Percentiles rank a stretch among this genome's conserved stretches.
Evolutionary conservation across 306 rosid genomes (phyloP).

Genomic region (Quercus cerris): DNA sequence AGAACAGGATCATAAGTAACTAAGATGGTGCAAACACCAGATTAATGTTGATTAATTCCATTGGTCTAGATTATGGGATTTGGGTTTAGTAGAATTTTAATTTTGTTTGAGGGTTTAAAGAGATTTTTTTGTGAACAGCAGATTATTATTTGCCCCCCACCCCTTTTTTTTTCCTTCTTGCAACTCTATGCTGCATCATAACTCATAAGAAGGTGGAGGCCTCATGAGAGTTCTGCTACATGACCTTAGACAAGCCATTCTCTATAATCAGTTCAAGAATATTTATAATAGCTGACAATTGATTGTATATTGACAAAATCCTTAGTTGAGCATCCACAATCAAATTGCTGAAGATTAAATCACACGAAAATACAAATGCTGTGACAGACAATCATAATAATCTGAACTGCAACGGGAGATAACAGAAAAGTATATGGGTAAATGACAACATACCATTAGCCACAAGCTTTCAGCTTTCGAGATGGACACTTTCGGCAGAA

Average conservation of each 20-base stretch:
- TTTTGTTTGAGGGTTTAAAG: too few relatives aligned
- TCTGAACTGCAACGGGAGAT: background rate
- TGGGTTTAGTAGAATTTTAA: too few relatives aligned
- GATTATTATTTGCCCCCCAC: too few relatives aligned
- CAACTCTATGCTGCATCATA: too few relatives aligned
- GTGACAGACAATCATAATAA: background rate
- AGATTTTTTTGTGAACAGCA: too few relatives aligned
- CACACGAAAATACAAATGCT: background rate
- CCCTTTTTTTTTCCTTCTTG: too few relatives aligned
- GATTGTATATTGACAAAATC: background rate
- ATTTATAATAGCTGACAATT: background rate
- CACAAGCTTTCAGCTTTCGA: slow-evolving; percentile 78
- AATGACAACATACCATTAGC: slow-evolving; percentile 60
- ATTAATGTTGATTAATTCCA: too few relatives aligned
- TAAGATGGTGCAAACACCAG: background rate
- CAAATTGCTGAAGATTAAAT: background rate
- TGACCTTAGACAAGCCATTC: background rate
- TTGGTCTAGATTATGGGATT: too few relatives aligned
- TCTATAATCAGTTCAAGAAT: background rate
- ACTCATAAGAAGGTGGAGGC: background rate
- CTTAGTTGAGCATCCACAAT: background rate
- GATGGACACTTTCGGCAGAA: slow-evolving; percentile 39
- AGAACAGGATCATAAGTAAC: background rate
- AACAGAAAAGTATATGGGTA: background rate
- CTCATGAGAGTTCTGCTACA: background rate